Percentiles rank a stretch among this genome's conserved stretches.
phyloP scores from a whole-genome alignment of 495 filamentous ascomycete species.

The Aspergillus affinis region DNA sequence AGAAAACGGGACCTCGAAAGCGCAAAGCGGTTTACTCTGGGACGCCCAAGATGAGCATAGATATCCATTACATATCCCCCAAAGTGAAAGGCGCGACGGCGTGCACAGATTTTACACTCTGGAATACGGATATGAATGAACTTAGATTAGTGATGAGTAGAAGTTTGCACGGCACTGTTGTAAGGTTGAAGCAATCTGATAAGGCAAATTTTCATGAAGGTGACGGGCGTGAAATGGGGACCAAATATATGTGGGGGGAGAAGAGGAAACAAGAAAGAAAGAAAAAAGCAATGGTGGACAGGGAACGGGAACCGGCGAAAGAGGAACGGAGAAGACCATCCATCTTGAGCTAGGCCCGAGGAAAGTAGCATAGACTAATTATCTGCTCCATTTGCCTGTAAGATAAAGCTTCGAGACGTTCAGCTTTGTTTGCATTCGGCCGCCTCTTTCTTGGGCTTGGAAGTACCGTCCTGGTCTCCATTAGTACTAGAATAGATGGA shows the following conservation, averaged over 20 bases:
- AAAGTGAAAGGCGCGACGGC: background rate
- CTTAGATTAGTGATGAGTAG: background rate
- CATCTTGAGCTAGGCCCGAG: no score
- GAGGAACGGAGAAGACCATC: no score
- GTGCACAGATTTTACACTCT: background rate
- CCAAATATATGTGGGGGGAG: background rate
- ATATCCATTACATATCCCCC: background rate
- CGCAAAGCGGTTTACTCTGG: background rate
- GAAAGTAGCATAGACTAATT: background rate
- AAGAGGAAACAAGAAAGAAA: constrained; percentile 1
- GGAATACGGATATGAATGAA: background rate
- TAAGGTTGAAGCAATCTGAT: background rate
- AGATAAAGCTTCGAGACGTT: constrained; percentile 16
- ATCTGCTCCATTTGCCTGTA: background rate
- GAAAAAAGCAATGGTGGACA: constrained; percentile 2
- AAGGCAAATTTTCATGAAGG: background rate
- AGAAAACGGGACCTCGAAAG: background rate
- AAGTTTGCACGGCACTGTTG: background rate
- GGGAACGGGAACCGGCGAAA: background rate
- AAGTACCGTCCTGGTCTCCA: constrained; percentile 73
- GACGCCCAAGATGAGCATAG: background rate
- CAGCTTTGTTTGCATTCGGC: constrained; percentile 99
- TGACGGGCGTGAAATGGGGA: background rate
- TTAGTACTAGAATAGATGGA: constrained; percentile 27
- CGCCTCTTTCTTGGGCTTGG: constrained; percentile 98